These are phyloP conservation scores for Cercospora canescens DNA, from an alignment of 2,329 filamentous ascomycete species.

Conservation along the genomic window DNA sequence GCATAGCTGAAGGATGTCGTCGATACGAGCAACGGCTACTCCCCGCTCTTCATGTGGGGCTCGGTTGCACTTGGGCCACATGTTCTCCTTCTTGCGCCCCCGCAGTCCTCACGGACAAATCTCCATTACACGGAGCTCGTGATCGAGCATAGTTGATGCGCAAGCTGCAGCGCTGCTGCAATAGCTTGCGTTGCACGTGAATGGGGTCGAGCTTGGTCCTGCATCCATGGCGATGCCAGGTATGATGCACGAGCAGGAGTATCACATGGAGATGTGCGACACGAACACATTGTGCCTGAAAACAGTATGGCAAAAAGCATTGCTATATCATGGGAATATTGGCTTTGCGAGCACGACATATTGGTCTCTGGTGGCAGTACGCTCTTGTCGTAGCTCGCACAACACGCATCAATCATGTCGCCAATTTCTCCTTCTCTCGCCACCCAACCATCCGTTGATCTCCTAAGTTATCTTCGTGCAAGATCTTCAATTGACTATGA, in stretches of 20 bases:
- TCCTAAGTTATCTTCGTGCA: background rate
- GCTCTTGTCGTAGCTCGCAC: too few species aligned
- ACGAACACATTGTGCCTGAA: background rate
- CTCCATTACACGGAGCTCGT: too few species aligned
- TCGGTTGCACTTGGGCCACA: background rate
- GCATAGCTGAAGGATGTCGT: background rate
- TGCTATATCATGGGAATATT: background rate
- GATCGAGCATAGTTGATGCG: background rate
- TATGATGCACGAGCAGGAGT: background rate
- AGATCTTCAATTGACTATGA: background rate
- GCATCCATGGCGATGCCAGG: background rate
- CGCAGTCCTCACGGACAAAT: too few species aligned
- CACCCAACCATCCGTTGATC: background rate
- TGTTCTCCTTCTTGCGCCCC: background rate
- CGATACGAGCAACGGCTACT: too few species aligned
- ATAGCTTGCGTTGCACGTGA: background rate
- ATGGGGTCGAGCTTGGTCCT: background rate
- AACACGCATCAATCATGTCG: background rate
- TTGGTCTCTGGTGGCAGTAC: too few species aligned
- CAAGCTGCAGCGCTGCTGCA: background rate
- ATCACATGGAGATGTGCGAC: background rate
- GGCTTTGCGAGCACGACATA: too few species aligned
- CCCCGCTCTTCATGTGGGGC: background rate
- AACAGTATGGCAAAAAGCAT: background rate
- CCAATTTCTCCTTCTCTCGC: background rate